Conservation (phyloP, 176 grass and related monocot species). For the Puccinellia tenuiflora region DNA sequence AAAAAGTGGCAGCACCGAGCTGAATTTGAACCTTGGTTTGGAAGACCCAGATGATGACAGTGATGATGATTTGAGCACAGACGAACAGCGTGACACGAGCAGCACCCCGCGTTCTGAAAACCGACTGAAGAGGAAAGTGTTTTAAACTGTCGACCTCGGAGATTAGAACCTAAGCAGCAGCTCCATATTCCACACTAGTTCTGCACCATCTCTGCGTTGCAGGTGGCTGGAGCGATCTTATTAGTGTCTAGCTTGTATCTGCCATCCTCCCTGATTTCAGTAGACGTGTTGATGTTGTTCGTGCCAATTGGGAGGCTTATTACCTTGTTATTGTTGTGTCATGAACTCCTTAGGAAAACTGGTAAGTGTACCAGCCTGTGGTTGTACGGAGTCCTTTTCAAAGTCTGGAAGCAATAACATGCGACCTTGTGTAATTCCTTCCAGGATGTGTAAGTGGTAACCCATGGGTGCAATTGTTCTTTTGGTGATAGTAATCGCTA, state of each 20-base stretch:
- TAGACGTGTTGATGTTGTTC: not conserved
- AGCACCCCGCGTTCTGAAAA: constrained; percentile 25
- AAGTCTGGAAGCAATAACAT: no score
- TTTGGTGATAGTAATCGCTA: no score
- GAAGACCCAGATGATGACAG: constrained; percentile 57
- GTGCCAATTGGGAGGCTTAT: not conserved
- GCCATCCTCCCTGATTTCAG: not conserved
- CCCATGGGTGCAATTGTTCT: no score
- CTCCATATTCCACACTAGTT: not conserved
- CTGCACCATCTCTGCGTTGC: not conserved
- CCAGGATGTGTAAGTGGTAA: no score
- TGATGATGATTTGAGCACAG: constrained; percentile 52
- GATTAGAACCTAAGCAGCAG: not conserved
- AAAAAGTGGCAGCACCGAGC: constrained; percentile 45
- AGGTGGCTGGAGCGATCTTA: not conserved
- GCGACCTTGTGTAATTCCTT: no score
- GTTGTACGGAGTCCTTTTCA: no score
- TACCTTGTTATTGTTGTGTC: not conserved
- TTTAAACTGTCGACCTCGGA: constrained; percentile 18
- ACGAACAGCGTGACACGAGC: constrained; percentile 13
- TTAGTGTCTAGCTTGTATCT: not conserved
- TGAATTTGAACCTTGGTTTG: constrained; percentile 74
- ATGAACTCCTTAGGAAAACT: no score
- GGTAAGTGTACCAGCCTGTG: no score
- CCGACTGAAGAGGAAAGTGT: constrained; percentile 40